Evolutionary conservation across 2,329 filamentous ascomycete species (phyloP).

Genomic region (Tolypocladium pustulatum): DNA sequence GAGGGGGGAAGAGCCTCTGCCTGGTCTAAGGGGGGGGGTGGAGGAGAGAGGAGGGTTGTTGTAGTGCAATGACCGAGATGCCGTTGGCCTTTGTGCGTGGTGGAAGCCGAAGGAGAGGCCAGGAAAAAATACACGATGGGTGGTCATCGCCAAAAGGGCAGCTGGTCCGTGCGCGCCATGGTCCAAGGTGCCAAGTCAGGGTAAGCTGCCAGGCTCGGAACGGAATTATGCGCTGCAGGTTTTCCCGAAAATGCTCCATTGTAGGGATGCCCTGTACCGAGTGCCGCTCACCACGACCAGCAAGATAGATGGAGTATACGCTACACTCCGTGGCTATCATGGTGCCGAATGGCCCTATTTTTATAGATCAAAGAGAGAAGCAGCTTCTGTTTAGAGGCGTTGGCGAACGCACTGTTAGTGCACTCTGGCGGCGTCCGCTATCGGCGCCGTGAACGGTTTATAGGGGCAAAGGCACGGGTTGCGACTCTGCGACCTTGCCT

Average conservation of each 20-base stretch:
- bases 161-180: conserved; percentile 7
- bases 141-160: conserved; percentile 8
- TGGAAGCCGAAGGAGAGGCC: conserved; percentile 3
- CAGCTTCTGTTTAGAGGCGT: too few species aligned
- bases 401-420: too few species aligned
- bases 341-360: too few species aligned
- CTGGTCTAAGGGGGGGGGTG: conserved; percentile 1
- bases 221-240: conserved; percentile 1
- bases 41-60: conserved; percentile 4
- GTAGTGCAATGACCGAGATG: conserved; percentile 3
- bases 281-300: background rate
- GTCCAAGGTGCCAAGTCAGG: background rate
- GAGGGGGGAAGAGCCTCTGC: conserved; percentile 4
- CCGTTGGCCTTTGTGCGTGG: conserved; percentile 1
- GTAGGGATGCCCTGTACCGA: background rate
- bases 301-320: too few species aligned
- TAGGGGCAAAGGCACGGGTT: background rate
- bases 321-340: too few species aligned
- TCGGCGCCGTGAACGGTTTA: too few species aligned
- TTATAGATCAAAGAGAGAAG: too few species aligned
- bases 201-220: conserved; percentile 5
- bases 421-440: too few species aligned
- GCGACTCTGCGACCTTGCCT: background rate
- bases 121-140: conserved; percentile 6
- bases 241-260: too few species aligned